Evolutionary conservation across 768 basidiomycete species (phyloP).

Genomic region (Trametes punicea): DNA sequence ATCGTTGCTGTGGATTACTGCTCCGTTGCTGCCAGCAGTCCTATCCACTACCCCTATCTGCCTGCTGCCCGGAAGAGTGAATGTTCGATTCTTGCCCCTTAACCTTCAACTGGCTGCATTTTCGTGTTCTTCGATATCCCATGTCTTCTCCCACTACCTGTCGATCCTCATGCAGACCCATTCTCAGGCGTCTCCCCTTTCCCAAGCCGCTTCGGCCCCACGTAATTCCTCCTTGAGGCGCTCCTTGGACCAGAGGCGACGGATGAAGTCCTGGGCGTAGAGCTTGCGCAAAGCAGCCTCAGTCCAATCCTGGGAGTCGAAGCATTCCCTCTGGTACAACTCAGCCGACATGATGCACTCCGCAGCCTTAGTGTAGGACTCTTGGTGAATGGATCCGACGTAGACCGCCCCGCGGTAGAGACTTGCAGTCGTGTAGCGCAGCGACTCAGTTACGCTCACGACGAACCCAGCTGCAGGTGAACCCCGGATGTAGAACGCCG

Average conservation of each 20-base stretch:
- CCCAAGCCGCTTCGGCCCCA: not conserved
- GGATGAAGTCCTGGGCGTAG: not conserved
- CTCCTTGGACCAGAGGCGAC: not conserved
- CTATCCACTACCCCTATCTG: too few species aligned
- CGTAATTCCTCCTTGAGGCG: not conserved
- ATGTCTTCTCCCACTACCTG: not conserved
- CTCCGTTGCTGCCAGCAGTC: too few species aligned
- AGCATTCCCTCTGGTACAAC: not conserved
- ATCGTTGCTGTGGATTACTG: too few species aligned
- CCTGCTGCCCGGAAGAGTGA: too few species aligned
- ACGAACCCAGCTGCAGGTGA: not conserved
- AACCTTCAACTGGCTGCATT: too few species aligned
- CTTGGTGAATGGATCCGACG: not conserved
- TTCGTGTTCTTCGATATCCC: not conserved
- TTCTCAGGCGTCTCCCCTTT: not conserved
- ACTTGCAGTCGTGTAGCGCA: not conserved
- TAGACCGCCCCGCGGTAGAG: not conserved
- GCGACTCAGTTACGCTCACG: not conserved
- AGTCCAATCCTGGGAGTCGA: not conserved
- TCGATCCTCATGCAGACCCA: too few species aligned
- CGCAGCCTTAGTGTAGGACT: not conserved
- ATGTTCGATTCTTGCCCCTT: too few species aligned
- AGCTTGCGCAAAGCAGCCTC: not conserved
- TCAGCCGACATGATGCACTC: not conserved
- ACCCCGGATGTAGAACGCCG: conserved; percentile 8